Evolutionary conservation across 352 stramenopile species (phyloP).

Genomic region (Phytophthora constricta): DNA sequence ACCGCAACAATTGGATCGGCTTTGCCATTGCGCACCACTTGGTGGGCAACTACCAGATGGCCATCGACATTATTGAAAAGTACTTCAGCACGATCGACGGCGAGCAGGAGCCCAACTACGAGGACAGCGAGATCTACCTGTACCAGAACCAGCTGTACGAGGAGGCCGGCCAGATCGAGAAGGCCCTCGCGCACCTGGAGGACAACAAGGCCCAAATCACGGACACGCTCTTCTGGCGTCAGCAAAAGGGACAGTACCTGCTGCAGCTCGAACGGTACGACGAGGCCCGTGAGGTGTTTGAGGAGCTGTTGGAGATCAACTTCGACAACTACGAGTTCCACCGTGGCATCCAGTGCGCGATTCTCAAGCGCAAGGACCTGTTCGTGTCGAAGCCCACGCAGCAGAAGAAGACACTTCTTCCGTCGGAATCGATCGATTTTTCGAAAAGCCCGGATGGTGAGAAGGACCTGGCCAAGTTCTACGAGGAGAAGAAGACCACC

Average conservation of each 20-base stretch:
- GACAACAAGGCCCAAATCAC: constrained; percentile 76
- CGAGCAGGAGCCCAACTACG: constrained; percentile 81
- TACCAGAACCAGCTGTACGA: constrained; percentile 96
- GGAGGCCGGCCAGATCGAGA: constrained; percentile 86
- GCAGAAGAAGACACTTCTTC: constrained; percentile 46
- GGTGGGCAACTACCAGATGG: constrained; percentile 91
- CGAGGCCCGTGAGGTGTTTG: constrained; percentile 70
- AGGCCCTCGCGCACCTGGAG: constrained; percentile 89
- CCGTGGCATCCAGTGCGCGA: constrained; percentile 82
- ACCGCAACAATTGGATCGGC: constrained; percentile 96
- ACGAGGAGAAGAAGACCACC: constrained; percentile 50
- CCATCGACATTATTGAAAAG: constrained; percentile 96
- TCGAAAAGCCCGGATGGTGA: constrained; percentile 45
- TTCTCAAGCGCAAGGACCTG: constrained; percentile 66
- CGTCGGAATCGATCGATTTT: constrained; percentile 63
- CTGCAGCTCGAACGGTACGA: constrained; percentile 69
- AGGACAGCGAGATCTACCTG: constrained; percentile 96
- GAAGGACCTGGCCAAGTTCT: constrained; percentile 60
- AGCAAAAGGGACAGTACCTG: constrained; percentile 81
- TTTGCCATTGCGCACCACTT: constrained; percentile 97
- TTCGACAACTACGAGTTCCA: constrained; percentile 93
- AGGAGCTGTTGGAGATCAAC: constrained; percentile 85
- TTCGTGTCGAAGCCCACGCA: constrained; percentile 40
- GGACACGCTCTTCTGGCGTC: constrained; percentile 77
- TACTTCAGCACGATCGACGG: constrained; percentile 92